Evolutionary conservation across 1,284 basidiomycete genomes (phyloP).

Genomic region (Heterobasidion irregulare): DNA sequence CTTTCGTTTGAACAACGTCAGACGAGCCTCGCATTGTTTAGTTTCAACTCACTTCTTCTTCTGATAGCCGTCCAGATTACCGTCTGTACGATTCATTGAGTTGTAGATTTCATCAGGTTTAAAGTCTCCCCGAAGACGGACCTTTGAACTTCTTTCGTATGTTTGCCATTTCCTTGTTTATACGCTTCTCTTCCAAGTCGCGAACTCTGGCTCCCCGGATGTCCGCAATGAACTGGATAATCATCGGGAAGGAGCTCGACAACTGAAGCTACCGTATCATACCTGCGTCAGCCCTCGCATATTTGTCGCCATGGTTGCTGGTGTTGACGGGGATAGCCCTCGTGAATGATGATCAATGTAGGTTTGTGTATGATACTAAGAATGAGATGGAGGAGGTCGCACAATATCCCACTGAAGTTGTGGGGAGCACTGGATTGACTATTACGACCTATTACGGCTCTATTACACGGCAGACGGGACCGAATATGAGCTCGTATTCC

Average conservation of each 20-base stretch:
- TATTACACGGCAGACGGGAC: too few species aligned
- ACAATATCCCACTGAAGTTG: too few species aligned
- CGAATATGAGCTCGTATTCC: too few species aligned
- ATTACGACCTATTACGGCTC: too few species aligned
- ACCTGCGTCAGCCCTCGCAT: constrained; percentile 92
- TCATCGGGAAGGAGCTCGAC: not conserved
- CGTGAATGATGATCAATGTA: not conserved
- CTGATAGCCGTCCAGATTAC: constrained; percentile 95
- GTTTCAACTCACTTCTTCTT: constrained; percentile 82
- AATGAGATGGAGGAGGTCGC: too few species aligned
- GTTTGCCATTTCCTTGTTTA: constrained; percentile 99
- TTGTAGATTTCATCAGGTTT: not conserved
- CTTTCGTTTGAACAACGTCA: constrained; percentile 28
- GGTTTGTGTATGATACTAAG: too few species aligned
- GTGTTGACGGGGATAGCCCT: not conserved
- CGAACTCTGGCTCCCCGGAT: constrained; percentile 87
- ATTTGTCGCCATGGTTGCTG: constrained; percentile 62
- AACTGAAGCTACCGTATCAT: constrained; percentile 11
- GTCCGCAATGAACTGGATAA: constrained; percentile 94
- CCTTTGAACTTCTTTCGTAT: constrained; percentile 99
- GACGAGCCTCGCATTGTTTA: not conserved
- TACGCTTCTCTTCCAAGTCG: constrained; percentile 92
- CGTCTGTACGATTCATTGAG: constrained; percentile 53
- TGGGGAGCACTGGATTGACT: too few species aligned
- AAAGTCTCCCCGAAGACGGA: constrained; percentile 18